These are phyloP conservation scores for Ceratobasidium sp. DNA, from an alignment of 1,284 basidiomycete species.

Conservation along the genomic window DNA sequence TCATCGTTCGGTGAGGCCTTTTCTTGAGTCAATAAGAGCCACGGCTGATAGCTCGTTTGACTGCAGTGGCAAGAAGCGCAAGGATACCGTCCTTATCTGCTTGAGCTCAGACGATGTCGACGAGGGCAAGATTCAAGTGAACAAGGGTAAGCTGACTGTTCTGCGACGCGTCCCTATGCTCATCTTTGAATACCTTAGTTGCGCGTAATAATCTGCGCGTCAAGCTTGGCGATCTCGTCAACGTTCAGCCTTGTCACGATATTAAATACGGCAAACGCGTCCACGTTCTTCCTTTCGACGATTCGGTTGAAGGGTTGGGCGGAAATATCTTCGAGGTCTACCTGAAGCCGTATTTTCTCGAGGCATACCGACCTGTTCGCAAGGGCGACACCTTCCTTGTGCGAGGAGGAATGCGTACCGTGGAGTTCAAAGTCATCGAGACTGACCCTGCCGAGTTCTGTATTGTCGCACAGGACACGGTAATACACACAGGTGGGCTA, in stretches of 20 bases:
- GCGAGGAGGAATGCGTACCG: constrained; percentile 95
- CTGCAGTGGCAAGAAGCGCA: constrained; percentile 89
- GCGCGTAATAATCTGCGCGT: constrained; percentile 98
- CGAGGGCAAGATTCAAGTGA: constrained; percentile 97
- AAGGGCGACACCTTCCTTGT: constrained; percentile 99
- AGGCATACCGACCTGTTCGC: constrained; percentile 93
- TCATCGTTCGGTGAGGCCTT: constrained; percentile 80
- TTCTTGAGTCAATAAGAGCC: not conserved
- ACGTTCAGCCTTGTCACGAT: constrained; percentile 94
- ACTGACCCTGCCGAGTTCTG: constrained; percentile 96
- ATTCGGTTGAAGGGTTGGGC: constrained; percentile 95
- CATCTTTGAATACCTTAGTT: constrained; percentile 60
- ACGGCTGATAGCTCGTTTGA: not conserved
- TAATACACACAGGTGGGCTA: constrained; percentile 84
- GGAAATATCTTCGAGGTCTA: constrained; percentile 99
- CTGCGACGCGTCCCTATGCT: not conserved
- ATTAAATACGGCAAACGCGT: constrained; percentile 99
- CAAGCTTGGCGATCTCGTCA: constrained; percentile 96
- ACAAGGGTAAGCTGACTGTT: constrained; percentile 70
- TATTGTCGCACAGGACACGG: constrained; percentile 96
- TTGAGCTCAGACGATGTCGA: constrained; percentile 96
- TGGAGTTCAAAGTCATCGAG: constrained; percentile 99
- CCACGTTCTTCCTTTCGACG: constrained; percentile 97
- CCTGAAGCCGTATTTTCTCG: constrained; percentile 99
- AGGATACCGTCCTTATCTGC: constrained; percentile 95